Evolutionary conservation across 768 basidiomycete species (phyloP), one percentile per base, ranked within the genome.

Genomic region (Holtermanniella nyarrowii): DNA sequence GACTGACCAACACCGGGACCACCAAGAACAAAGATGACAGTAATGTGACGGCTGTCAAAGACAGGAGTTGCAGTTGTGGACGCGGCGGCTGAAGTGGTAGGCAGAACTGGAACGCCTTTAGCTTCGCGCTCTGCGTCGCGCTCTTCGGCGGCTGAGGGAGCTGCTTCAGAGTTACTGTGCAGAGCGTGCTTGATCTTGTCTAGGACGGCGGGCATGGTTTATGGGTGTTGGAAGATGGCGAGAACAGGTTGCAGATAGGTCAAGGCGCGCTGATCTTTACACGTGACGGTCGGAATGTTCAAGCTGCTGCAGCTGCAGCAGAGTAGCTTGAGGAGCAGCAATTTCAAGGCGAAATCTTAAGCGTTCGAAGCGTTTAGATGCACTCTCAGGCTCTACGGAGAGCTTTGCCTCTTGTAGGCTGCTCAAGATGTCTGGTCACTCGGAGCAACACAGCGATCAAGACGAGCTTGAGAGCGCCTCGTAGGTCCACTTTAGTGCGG

Each of bases 1-100:
- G 24, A 70, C 74, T 59, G 56, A 84, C 91, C 91, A 62, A 90
- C 90, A 46, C 95, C 95, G 18, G 95, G 95, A 0, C 95, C 95
- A 31, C 95, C 95, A 13, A 99, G 82, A 22, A 97, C 91, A 65
- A 86, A 99, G 65, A 97, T 77, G 52, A 99, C 91, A 16, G 79
- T 83, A 62, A 96, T 84, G 57, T 86, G 83, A 44, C 69, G 66
- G 26, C 75, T 71, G 70, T 87, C 81, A 63, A 95, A 93, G 1
- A 75, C 76, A 14, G 77, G 76, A 3, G 45, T 46, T 21, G 22
- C 50, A 2, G 46, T 39, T 39, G 50, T 22, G 39, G 44, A 20
- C 27, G 40, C 46, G 1, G 37, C 42, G 41, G 31, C 37, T 18
- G 31, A 40, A 41, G n/a, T 44, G 27, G 42, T 25, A 11, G 27